Conservation (phyloP, 1,284 basidiomycete genomes). For the Stygiomarasmius scandens region DNA sequence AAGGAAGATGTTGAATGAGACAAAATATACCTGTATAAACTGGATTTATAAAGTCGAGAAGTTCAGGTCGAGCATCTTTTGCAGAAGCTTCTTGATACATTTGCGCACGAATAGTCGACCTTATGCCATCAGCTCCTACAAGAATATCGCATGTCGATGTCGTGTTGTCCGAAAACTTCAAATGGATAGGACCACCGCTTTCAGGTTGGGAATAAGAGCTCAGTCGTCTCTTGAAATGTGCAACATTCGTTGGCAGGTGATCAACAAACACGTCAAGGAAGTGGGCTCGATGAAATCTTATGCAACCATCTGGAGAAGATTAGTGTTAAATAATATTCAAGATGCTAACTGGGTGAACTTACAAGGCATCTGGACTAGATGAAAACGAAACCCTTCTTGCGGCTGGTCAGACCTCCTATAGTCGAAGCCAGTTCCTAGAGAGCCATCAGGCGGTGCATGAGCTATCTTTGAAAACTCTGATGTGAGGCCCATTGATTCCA, state of each 20-base stretch:
- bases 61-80: constrained; percentile 15
- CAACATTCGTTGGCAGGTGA: constrained; percentile 38
- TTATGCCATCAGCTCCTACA: constrained; percentile 49
- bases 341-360: constrained; percentile 19
- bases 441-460: constrained; percentile 43
- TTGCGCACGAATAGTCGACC: constrained; percentile 36
- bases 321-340: not conserved
- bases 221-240: constrained; percentile 46
- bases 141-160: constrained; percentile 41
- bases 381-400: constrained; percentile 40
- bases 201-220: constrained; percentile 30
- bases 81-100: constrained; percentile 33
- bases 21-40: constrained; percentile 32
- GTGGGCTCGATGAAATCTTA: constrained; percentile 50
- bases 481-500: constrained; percentile 42
- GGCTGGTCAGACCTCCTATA: constrained; percentile 44
- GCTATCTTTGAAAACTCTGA: constrained; percentile 43
- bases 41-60: constrained; percentile 35
- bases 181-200: constrained; percentile 20
- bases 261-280: constrained; percentile 48
- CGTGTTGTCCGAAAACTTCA: constrained; percentile 40
- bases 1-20: too few relatives aligned
- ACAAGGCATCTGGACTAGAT: constrained; percentile 42
- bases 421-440: constrained; percentile 45
- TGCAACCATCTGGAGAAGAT: constrained; percentile 33